Evolutionary conservation across 2,329 filamentous ascomycete genomes (phyloP).

Genomic region (Seiridium unicorne): DNA sequence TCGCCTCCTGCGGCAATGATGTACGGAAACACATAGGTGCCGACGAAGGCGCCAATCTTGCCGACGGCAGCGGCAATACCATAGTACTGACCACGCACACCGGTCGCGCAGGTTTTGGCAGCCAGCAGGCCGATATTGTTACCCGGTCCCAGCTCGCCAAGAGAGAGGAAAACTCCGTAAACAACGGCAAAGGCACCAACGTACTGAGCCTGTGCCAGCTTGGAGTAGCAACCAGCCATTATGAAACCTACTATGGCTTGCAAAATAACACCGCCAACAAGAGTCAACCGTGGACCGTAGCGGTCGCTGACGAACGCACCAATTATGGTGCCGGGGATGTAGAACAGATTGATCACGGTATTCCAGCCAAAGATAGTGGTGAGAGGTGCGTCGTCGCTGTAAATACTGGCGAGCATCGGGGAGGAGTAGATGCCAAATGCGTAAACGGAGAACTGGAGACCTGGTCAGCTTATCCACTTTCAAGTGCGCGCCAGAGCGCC

Average conservation of each 20-base stretch:
- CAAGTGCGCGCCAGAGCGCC: slow-evolving; percentile 18
- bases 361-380: slow-evolving; percentile 87
- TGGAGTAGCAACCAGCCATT: slow-evolving; percentile 77
- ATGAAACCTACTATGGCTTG: slow-evolving; percentile 83
- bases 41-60: slow-evolving; percentile 82
- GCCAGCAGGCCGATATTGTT: slow-evolving; percentile 90
- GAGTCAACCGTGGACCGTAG: slow-evolving; percentile 73
- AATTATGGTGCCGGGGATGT: slow-evolving; percentile 76
- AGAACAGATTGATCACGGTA: slow-evolving; percentile 84
- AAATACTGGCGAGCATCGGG: slow-evolving; percentile 67
- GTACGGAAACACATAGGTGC: slow-evolving; percentile 78
- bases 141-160: slow-evolving; percentile 81
- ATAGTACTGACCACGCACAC: slow-evolving; percentile 75
- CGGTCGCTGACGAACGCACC: slow-evolving; percentile 77
- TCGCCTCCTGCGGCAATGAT: slow-evolving; percentile 61
- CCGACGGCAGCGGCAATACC: slow-evolving; percentile 71
- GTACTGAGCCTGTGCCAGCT: slow-evolving; percentile 63
- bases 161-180: slow-evolving; percentile 73
- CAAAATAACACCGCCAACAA: slow-evolving; percentile 66
- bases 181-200: slow-evolving; percentile 77
- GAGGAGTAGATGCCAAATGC: slow-evolving; percentile 84
- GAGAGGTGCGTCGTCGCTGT: slow-evolving; percentile 57
- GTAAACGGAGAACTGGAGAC: slow-evolving; percentile 69
- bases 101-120: slow-evolving; percentile 83
- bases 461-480: slow-evolving; percentile 1